These are phyloP conservation scores for Pinus taeda DNA, from an alignment of 75 land plant genomes.

Conservation along the genomic window DNA sequence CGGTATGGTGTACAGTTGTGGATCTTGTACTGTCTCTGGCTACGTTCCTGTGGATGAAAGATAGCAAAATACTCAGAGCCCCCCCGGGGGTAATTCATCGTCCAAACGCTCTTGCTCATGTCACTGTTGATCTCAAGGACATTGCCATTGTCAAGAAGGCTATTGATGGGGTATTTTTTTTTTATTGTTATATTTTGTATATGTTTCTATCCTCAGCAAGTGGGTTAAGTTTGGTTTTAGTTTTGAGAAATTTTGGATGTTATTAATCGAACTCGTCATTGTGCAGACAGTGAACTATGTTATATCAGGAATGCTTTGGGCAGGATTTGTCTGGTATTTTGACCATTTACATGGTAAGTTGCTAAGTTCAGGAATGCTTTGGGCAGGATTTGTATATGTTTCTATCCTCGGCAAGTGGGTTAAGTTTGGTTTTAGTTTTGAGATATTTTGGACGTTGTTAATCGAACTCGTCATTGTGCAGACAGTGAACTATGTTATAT, in stretches of 20 bases:
- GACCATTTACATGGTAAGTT: slow-evolving; percentile 32
- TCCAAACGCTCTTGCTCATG: slow-evolving; percentile 18
- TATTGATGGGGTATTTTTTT: slow-evolving; percentile 18
- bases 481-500: slow-evolving; percentile 85
- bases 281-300: slow-evolving; percentile 91
- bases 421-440: too few relatives aligned
- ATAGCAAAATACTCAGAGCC: slow-evolving; percentile 31
- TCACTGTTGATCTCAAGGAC: slow-evolving; percentile 23
- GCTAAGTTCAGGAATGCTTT: too few relatives aligned
- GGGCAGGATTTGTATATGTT: too few relatives aligned
- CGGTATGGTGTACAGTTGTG: slow-evolving; percentile 22
- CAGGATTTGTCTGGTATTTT: slow-evolving; percentile 63
- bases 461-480: slow-evolving; percentile 14
- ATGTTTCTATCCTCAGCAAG: too few relatives aligned
- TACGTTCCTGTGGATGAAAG: slow-evolving; percentile 21
- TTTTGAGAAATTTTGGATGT: too few relatives aligned
- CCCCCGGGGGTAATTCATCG: slow-evolving; percentile 13
- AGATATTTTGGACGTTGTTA: too few relatives aligned
- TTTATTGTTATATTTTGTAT: background rate
- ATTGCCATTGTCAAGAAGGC: slow-evolving; percentile 25
- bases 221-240: too few relatives aligned
- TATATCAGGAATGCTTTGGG: slow-evolving; percentile 58
- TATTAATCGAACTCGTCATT: background rate
- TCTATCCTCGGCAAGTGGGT: too few relatives aligned
- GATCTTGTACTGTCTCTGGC: slow-evolving; percentile 13